phyloP scores from a whole-genome alignment of 805 yeast species.

The Lipomyces mesembrius region DNA sequence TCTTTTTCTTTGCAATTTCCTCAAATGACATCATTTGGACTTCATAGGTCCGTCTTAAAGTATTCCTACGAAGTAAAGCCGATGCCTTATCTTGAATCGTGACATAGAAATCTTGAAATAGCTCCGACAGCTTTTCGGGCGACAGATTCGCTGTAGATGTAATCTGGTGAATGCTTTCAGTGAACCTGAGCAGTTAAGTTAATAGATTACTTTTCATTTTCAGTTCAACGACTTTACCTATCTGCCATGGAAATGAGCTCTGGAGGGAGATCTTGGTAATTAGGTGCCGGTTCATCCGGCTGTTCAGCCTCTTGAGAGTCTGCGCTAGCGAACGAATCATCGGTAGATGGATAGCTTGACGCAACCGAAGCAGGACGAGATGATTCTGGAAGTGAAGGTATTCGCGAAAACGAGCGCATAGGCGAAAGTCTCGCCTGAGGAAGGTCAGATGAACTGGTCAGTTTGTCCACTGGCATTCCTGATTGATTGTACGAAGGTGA shows the following conservation, averaged over 20 bases:
- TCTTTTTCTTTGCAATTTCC: conserved; percentile 45
- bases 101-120: conserved; percentile 50
- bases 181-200: conserved; percentile 23
- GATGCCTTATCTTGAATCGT: conserved; percentile 43
- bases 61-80: conserved; percentile 35
- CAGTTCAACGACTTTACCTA: conserved; percentile 4
- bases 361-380: neutral
- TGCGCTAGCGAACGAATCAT: conserved; percentile 1
- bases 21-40: conserved; percentile 46
- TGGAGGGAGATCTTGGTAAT: conserved; percentile 30
- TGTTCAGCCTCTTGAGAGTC: neutral
- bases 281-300: neutral
- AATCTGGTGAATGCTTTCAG: conserved; percentile 46
- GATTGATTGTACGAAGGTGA: conserved; percentile 10
- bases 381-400: conserved; percentile 26
- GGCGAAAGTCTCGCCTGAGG: conserved; percentile 18
- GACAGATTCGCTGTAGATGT: conserved; percentile 46
- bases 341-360: conserved; percentile 1
- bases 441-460: conserved; percentile 16
- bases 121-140: conserved; percentile 47
- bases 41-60: conserved; percentile 40
- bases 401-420: conserved; percentile 28
- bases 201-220: neutral
- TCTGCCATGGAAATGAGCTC: conserved; percentile 32
- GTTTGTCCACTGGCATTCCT: conserved; percentile 28